Evolutionary conservation across 257 asterid species (phyloP), one percentile per base, ranked within the genome.

Genomic region (Solanum piurae): DNA sequence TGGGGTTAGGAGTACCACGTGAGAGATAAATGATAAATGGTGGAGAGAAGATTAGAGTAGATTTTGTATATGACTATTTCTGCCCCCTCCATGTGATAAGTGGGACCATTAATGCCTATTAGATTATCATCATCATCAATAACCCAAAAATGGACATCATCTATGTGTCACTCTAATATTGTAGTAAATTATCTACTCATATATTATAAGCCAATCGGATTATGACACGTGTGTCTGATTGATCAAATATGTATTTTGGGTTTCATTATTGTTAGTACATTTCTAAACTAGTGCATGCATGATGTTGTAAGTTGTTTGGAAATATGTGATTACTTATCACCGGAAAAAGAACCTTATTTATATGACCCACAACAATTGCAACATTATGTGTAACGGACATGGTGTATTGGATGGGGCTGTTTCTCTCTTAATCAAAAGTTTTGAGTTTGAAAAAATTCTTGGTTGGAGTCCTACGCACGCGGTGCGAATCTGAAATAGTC

Each of bases 11-110:
- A 71, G 88, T 71, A 89, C 91, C 94, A 92, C 91, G 91, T 92
- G 94, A 52, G 91, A 87, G 94, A 92, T 91, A 64, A 85, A 91
- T 74, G 87, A 90, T 90, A 87, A 90, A 86, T 92, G 94, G 94
- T 87, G 91, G 93, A 90, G 92, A 91, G 90, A 92, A 64, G 93
- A 92, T 91, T 89, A 90, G 88, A 49, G 52, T 37, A 89, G 92
- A 91, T 79, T 90, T 91, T 88, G 92, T 84, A 71, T 86, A 83
- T 85, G 90, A 80, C 88, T 77, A 87, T 88, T 88, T 89, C 83
- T 36, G 58, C 90, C 88, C 73, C 80, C 88, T 88, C 91, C 94
- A 92, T 91, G 93, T 92, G 94, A 89, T 88, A 6, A 68, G 16
- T n/a, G 90, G 92, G 90, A 20, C 91, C 90, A 89, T 25, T 33